phyloP scores from a whole-genome alignment of 129 eudicot species.

The Artemisia argyi region DNA sequence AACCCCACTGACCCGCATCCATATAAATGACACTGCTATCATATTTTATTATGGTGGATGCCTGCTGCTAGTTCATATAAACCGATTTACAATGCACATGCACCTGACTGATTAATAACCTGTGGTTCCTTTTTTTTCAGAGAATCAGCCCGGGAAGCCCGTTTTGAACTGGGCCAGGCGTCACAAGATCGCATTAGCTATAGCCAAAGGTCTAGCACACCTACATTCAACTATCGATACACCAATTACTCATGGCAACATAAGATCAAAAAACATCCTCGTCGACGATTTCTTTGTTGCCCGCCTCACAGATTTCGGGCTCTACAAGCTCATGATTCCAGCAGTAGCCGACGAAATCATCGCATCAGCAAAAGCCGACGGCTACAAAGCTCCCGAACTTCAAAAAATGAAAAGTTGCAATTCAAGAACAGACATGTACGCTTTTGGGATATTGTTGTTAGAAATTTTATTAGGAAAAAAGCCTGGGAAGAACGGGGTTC shows the following conservation, averaged over 20 bases:
- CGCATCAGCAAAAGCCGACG: constrained; percentile 76
- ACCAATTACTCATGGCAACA: constrained; percentile 88
- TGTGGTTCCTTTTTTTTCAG: constrained; percentile 34
- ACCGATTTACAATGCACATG: background rate
- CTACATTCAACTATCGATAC: constrained; percentile 76
- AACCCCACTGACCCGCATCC: too few relatives aligned
- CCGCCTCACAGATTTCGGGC: constrained; percentile 86
- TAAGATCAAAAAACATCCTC: constrained; percentile 81
- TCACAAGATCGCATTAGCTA: constrained; percentile 90
- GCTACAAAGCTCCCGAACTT: constrained; percentile 95
- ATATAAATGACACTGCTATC: background rate
- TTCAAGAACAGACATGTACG: constrained; percentile 82
- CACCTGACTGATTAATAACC: background rate
- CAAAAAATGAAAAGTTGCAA: constrained; percentile 87
- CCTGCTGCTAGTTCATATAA: background rate
- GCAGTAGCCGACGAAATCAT: constrained; percentile 88
- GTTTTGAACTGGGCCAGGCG: constrained; percentile 86
- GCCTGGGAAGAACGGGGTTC: constrained; percentile 67
- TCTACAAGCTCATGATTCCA: constrained; percentile 87
- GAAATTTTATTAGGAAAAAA: constrained; percentile 84
- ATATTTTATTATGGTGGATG: background rate
- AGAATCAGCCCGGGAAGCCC: constrained; percentile 78
- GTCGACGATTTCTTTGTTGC: constrained; percentile 89
- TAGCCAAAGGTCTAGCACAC: constrained; percentile 91
- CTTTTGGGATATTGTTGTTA: constrained; percentile 78